Conservation (phyloP, 1,139 yeast genomes). For the Schwanniomyces etchellsii region DNA sequence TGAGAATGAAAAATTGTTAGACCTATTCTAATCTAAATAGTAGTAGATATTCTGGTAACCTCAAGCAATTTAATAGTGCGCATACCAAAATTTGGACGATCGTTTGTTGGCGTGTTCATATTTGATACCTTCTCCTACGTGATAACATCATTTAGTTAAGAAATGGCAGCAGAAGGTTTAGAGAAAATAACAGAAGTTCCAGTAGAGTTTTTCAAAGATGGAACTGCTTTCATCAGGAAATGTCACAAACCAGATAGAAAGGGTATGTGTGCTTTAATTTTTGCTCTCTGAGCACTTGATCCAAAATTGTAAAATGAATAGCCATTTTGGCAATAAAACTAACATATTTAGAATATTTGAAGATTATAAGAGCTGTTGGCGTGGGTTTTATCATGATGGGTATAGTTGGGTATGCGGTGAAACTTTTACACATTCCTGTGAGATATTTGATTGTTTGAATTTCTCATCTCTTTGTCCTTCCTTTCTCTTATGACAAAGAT, state of each 20-base stretch:
- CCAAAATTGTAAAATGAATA: too few species aligned
- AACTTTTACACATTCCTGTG: slow-evolving; percentile 93
- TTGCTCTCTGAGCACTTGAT: too few species aligned
- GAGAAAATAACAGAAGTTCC: slow-evolving; percentile 89
- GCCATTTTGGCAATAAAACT: slow-evolving; percentile 14
- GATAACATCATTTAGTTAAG: neutral
- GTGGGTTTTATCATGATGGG: slow-evolving; percentile 97
- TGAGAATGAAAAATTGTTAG: slow-evolving; percentile 30
- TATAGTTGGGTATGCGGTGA: slow-evolving; percentile 92
- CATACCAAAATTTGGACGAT: neutral
- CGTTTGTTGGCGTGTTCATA: neutral
- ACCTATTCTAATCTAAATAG: slow-evolving; percentile 17
- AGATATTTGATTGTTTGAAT: slow-evolving; percentile 90
- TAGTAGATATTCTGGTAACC: neutral
- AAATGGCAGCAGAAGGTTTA: slow-evolving; percentile 57
- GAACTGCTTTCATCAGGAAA: slow-evolving; percentile 79
- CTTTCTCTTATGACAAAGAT: neutral
- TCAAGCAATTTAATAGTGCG: neutral
- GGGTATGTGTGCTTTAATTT: slow-evolving; percentile 41
- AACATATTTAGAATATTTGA: slow-evolving; percentile 60
- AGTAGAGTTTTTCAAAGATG: slow-evolving; percentile 85
- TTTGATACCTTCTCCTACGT: neutral
- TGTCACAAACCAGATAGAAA: slow-evolving; percentile 90
- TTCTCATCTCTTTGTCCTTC: neutral
- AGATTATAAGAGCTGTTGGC: slow-evolving; percentile 93